Conservation (phyloP, 2,329 filamentous ascomycete species). For the Kalmusia sp. region DNA sequence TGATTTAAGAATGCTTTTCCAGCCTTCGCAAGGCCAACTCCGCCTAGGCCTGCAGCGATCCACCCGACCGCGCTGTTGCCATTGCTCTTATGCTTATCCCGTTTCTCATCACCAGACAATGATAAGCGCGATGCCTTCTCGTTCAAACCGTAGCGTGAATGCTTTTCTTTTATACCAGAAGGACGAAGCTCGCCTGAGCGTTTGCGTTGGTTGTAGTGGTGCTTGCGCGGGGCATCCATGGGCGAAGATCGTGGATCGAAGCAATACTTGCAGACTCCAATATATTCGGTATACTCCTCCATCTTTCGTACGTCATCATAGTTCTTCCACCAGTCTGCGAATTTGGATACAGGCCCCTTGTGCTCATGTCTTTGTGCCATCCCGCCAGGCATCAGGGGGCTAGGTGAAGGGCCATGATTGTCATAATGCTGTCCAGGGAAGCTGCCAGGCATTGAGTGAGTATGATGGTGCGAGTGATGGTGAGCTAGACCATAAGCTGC, state of each 20-base stretch:
- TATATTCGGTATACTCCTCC: slow-evolving; percentile 72
- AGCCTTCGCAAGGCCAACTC: slow-evolving; percentile 59
- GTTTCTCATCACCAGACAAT: slow-evolving; percentile 41
- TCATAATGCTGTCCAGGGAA: slow-evolving; percentile 34
- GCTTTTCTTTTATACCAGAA: slow-evolving; percentile 62
- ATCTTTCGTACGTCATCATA: slow-evolving; percentile 70
- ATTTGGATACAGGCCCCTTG: slow-evolving; percentile 61
- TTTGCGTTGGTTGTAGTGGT: slow-evolving; percentile 59
- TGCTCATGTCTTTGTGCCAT: slow-evolving; percentile 60
- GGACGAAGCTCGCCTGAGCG: slow-evolving; percentile 54
- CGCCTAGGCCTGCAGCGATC: slow-evolving; percentile 62
- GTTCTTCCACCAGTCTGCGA: slow-evolving; percentile 68
- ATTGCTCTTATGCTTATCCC: slow-evolving; percentile 50
- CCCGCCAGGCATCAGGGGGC: slow-evolving; percentile 35
- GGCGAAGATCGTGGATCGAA: slow-evolving; percentile 67
- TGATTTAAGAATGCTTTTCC: slow-evolving; percentile 61
- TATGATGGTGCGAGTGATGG: slow-evolving; percentile 40
- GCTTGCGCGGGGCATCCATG: slow-evolving; percentile 65
- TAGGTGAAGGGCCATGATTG: slow-evolving; percentile 24
- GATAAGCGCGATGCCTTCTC: slow-evolving; percentile 42
- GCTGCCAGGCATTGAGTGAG: slow-evolving; percentile 35
- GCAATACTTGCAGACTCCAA: slow-evolving; percentile 70
- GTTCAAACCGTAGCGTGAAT: slow-evolving; percentile 58
- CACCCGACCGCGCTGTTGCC: slow-evolving; percentile 56
- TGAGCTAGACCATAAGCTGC: slow-evolving; percentile 55